These are phyloP conservation scores for Phytopythium mirpurense DNA, from an alignment of 352 stramenopile genomes.

Conservation along the genomic window DNA sequence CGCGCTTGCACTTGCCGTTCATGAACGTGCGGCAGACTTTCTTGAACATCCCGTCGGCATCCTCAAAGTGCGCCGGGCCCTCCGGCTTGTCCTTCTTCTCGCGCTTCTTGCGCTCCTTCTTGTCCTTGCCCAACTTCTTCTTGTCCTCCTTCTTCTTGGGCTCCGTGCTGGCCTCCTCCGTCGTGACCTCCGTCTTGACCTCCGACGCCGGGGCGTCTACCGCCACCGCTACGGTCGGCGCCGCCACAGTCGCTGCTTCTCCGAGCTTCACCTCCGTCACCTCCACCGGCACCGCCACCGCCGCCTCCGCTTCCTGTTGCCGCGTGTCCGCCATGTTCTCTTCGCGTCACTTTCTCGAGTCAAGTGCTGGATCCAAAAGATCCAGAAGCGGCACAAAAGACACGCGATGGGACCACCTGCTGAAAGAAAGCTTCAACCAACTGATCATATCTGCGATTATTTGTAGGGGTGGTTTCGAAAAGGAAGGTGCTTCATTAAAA, in stretches of 20 bases:
- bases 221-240: constrained; percentile 5
- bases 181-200: constrained; percentile 7
- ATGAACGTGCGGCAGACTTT: constrained; percentile 58
- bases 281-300: neutral
- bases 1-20: constrained; percentile 24
- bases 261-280: constrained; percentile 7
- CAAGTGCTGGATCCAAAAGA: neutral
- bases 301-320: neutral
- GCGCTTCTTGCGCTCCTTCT: constrained; percentile 3
- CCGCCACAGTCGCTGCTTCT: too few relatives aligned
- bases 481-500: too few relatives aligned
- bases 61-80: constrained; percentile 31
- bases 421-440: neutral
- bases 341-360: neutral
- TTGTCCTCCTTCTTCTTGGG: neutral
- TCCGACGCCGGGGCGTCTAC: neutral
- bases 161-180: constrained; percentile 5
- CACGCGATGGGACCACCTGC: neutral
- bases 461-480: too few relatives aligned
- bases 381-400: constrained; percentile 1
- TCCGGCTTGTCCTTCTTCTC: constrained; percentile 14
- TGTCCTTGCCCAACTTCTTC: constrained; percentile 2
- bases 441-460: neutral
- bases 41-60: constrained; percentile 53
- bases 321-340: constrained; percentile 4